Base-by-base conservation (phyloP, 1,284 basidiomycete species). In the Ustilago sp. region DNA sequence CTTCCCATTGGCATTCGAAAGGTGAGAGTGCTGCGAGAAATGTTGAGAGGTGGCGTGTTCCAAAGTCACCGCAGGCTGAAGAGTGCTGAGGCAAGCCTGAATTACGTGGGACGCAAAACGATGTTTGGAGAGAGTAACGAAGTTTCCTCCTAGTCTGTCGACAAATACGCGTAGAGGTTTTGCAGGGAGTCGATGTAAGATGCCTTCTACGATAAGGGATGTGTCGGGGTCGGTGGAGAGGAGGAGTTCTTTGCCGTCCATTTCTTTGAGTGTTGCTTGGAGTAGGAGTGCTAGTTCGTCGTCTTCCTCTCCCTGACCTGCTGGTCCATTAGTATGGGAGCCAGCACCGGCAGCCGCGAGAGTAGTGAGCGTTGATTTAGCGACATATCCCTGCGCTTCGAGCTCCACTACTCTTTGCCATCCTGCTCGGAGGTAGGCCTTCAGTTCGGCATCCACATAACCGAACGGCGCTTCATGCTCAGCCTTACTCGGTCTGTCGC, bases 81-180 rank as follows among this genome's bases (percentile, higher is more conserved):
- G 74, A 6, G 75, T 64, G 11, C 56, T 47, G 17, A 83, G 76
- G 39, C 69, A 66, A 4, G 80, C 61, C 36, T 84, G 78, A 4
- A 80, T 63, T 23, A 85, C 83, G 70, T 86, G 84, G 3, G 82
- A 83, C 32, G 80, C 84, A 48, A 81, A 86, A n/a, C 84, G 66
- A 55, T 86, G 84, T 13, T 63, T 66, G 23, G 81, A 67, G 8
- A 86, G 69, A 6, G 58, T 63, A 12, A 63, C 53, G 48, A 78
- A 79, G 63, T 74, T 80, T 38, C 82, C 83, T 1, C 76, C 65
- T 34, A 85, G 63, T n/a, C 81, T 62, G 45, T 86, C 84, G n/a
- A 83, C 67, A 31, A 85, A 74, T 4, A 86, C 76, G 13, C 84
- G 70, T 31, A 82, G 48, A n/a, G 80, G 78, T 34, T 80, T 80